A percentile compares a stretch with the other conserved stretches of the same genome.
phyloP scores from a whole-genome alignment of 2,329 filamentous ascomycete genomes.

The Fusarium decemcellulare region DNA sequence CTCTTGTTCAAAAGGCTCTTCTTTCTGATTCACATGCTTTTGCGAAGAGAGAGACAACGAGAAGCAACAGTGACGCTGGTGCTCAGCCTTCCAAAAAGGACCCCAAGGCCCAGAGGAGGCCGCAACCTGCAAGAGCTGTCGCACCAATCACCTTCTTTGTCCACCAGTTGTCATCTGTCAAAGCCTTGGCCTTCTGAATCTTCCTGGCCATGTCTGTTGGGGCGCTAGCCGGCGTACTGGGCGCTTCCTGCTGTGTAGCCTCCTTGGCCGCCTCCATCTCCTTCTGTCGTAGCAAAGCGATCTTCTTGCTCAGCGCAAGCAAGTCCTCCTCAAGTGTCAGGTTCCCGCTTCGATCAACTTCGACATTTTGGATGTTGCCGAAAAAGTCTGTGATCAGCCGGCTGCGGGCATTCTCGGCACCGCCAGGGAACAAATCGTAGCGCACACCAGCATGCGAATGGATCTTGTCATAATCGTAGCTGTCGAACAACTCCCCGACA shows the following conservation, averaged over 20 bases:
- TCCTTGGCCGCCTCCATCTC: slow-evolving; percentile 60
- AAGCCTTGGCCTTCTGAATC: slow-evolving; percentile 65
- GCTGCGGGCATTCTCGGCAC: slow-evolving; percentile 81
- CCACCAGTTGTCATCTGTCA: slow-evolving; percentile 78
- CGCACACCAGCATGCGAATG: slow-evolving; percentile 92
- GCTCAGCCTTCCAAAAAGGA: slow-evolving; percentile 62
- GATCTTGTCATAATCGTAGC: slow-evolving; percentile 94
- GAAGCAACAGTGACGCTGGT: neutral
- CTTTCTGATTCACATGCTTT: slow-evolving; percentile 13
- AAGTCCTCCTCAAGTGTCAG: slow-evolving; percentile 80
- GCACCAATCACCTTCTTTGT: slow-evolving; percentile 75
- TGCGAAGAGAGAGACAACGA: slow-evolving; percentile 7
- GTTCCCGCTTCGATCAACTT: slow-evolving; percentile 78
- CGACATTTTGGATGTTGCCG: slow-evolving; percentile 97
- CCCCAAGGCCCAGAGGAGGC: slow-evolving; percentile 70
- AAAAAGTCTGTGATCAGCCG: slow-evolving; percentile 97
- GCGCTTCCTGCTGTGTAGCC: slow-evolving; percentile 43
- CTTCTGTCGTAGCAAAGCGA: slow-evolving; percentile 66
- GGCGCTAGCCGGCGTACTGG: slow-evolving; percentile 47
- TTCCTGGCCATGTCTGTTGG: slow-evolving; percentile 49
- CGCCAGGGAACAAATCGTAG: slow-evolving; percentile 95
- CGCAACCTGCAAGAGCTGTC: slow-evolving; percentile 73
- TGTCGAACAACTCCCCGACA: slow-evolving; percentile 94
- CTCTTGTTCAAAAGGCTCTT: slow-evolving; percentile 24
- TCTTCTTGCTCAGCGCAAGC: slow-evolving; percentile 79